A percentile compares a stretch with the other conserved stretches of the same genome.
phyloP scores from a whole-genome alignment of 768 basidiomycete genomes.

The Cystobasidiopsis lactophilus region DNA sequence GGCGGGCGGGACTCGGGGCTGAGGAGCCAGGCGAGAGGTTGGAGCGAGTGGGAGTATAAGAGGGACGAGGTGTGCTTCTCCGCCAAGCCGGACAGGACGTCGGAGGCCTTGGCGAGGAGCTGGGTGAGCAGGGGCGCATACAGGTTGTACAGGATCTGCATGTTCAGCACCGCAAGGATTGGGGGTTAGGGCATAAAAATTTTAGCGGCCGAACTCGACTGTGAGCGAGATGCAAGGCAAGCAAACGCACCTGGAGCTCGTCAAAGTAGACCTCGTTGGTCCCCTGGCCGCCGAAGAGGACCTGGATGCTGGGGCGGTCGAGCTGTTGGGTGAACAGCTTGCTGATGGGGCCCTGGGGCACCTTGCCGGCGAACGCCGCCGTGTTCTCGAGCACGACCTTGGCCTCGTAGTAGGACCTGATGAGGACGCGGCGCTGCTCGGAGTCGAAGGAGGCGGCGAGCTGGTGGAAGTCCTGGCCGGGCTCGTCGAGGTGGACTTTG shows the following conservation, averaged over 20 bases:
- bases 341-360: slow-evolving; percentile 38
- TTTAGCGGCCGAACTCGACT: no score
- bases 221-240: neutral
- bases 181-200: neutral
- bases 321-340: slow-evolving; percentile 38
- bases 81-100: slow-evolving; percentile 33
- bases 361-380: slow-evolving; percentile 24
- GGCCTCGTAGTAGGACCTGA: slow-evolving; percentile 56
- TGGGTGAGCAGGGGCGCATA: slow-evolving; percentile 62
- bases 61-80: slow-evolving; percentile 25
- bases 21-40: slow-evolving; percentile 64
- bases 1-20: slow-evolving; percentile 49
- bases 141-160: slow-evolving; percentile 69
- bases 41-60: slow-evolving; percentile 59
- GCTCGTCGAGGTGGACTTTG: slow-evolving; percentile 37
- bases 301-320: slow-evolving; percentile 35
- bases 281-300: slow-evolving; percentile 91
- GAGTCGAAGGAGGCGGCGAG: slow-evolving; percentile 42
- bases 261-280: slow-evolving; percentile 97
- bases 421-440: slow-evolving; percentile 51
- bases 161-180: slow-evolving; percentile 88
- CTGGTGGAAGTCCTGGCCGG: slow-evolving; percentile 51
- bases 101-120: slow-evolving; percentile 49
- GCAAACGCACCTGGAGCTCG: slow-evolving; percentile 42
- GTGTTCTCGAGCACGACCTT: slow-evolving; percentile 31